These are phyloP conservation scores for Lichtheimia hyalospora DNA, from an alignment of 371 early-diverging fungal genomes.

Conservation along the genomic window DNA sequence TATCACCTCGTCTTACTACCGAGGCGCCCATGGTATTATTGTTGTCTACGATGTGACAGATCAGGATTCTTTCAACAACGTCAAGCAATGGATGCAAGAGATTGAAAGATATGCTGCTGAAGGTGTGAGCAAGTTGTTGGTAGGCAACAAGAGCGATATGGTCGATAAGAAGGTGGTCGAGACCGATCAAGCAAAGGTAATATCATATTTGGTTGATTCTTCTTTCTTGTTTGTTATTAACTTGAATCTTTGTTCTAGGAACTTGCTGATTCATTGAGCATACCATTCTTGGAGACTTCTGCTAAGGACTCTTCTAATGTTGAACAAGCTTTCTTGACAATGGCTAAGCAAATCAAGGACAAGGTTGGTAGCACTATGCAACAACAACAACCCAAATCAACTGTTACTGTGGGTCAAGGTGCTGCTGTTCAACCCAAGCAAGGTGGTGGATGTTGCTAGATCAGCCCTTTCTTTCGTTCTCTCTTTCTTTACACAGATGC, in stretches of 20 bases:
- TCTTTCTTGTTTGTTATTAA: background rate
- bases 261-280: constrained; percentile 81
- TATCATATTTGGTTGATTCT: constrained; percentile 10
- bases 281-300: constrained; percentile 92
- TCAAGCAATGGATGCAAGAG: constrained; percentile 96
- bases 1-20: constrained; percentile 98
- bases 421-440: constrained; percentile 52
- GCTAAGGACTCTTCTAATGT: constrained; percentile 94
- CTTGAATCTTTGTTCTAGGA: constrained; percentile 42
- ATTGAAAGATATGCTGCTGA: constrained; percentile 73
- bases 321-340: constrained; percentile 93
- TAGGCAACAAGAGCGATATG: constrained; percentile 99
- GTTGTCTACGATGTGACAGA: constrained; percentile 99
- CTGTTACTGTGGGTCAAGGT: constrained; percentile 52
- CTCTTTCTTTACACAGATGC: background rate
- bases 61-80: constrained; percentile 90
- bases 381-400: constrained; percentile 40
- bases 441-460: constrained; percentile 56
- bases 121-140: constrained; percentile 93
- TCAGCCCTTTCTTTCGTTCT: background rate
- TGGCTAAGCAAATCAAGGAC: constrained; percentile 87
- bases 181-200: constrained; percentile 66
- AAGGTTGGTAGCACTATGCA: constrained; percentile 45
- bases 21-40: constrained; percentile 98
- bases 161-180: constrained; percentile 84